Conservation (phyloP, 345 rosid species). For the Sonneratia alba region DNA sequence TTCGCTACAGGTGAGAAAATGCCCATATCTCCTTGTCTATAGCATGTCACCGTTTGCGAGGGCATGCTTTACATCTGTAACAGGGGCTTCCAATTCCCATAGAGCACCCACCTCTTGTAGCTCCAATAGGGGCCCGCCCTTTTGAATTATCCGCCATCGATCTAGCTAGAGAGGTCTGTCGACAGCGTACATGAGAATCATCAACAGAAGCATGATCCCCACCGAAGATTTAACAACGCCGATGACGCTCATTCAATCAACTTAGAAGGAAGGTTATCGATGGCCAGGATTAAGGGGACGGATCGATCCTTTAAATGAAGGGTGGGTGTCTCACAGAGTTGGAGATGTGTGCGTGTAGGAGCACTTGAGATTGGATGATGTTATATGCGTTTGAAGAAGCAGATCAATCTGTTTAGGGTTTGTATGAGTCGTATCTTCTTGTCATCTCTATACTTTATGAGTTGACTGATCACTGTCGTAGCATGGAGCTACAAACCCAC, state of each 20-base stretch:
- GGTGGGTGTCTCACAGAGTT: neutral
- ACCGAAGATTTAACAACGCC: too few species aligned
- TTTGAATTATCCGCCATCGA: too few species aligned
- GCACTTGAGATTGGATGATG: constrained; percentile 6
- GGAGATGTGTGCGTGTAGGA: constrained; percentile 10
- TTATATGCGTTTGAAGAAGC: constrained; percentile 1
- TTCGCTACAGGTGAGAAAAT: neutral
- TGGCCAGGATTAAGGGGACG: neutral
- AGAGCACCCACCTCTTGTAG: too few species aligned
- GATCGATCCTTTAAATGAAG: neutral
- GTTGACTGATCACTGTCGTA: neutral
- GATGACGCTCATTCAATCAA: too few species aligned
- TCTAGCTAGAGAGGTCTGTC: too few species aligned
- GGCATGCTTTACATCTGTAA: neutral
- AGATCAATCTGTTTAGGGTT: neutral
- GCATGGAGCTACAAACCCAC: neutral
- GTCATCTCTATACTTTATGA: neutral
- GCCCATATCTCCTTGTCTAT: constrained; percentile 18
- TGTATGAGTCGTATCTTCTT: neutral
- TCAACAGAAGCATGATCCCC: too few species aligned
- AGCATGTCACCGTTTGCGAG: neutral
- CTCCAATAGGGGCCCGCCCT: too few species aligned
- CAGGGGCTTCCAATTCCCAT: too few species aligned
- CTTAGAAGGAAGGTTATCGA: too few species aligned
- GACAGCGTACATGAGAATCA: too few species aligned